Evolutionary conservation across 257 asterid genomes (phyloP).

Genomic region (Solanum clarkiae): DNA sequence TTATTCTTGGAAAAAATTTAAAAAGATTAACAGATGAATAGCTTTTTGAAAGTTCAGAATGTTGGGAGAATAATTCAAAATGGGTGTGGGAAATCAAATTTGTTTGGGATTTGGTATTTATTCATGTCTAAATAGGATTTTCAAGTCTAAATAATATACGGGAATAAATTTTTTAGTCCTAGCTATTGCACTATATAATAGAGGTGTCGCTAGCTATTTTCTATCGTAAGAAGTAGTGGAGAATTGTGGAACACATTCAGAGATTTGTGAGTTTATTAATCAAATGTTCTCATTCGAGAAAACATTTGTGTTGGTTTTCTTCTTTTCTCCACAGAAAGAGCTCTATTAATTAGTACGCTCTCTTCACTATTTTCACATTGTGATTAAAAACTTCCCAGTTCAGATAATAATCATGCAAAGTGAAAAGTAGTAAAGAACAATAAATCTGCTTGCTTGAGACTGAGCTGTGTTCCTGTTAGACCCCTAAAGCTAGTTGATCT

Average conservation of each 20-base stretch:
- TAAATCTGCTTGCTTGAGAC: not conserved
- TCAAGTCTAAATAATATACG: not conserved
- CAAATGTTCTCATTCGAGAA: too few relatives aligned
- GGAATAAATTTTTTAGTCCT: not conserved
- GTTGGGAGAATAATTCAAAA: not conserved
- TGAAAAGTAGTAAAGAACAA: not conserved
- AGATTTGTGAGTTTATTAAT: not conserved
- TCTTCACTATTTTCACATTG: not conserved
- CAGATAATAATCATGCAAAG: not conserved
- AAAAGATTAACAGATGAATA: not conserved
- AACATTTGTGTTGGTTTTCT: too few relatives aligned
- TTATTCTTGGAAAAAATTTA: not conserved
- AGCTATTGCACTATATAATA: not conserved
- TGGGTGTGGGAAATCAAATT: not conserved
- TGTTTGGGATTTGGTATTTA: not conserved
- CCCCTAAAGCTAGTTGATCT: not conserved
- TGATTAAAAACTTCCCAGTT: not conserved
- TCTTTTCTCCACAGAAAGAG: too few relatives aligned
- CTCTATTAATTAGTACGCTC: too few relatives aligned
- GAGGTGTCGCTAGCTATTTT: not conserved
- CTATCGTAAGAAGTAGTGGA: not conserved
- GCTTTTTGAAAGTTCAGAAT: not conserved
- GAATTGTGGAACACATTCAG: not conserved
- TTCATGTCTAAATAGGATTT: not conserved
- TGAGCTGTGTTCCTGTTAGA: not conserved